These are phyloP conservation scores for Psilocybe cyanescens DNA, from an alignment of 768 basidiomycete species.

Conservation along the genomic window DNA sequence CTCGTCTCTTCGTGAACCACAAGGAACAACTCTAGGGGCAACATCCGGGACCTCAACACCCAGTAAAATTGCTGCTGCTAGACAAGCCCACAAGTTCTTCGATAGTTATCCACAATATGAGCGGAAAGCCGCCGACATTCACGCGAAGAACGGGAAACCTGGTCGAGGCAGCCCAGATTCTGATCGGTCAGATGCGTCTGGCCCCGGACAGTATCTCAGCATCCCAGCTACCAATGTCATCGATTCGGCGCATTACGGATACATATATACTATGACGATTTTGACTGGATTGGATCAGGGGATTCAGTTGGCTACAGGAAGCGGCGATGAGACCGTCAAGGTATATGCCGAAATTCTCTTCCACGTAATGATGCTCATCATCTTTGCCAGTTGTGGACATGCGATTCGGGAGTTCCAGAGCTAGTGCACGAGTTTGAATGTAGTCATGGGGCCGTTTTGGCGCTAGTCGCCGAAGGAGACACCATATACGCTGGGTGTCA, in stretches of 20 bases:
- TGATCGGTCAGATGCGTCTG: constrained; percentile 28
- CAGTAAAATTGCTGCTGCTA: constrained; percentile 28
- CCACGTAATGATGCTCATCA: not conserved
- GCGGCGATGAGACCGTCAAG: constrained; percentile 92
- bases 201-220: constrained; percentile 46
- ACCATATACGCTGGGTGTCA: constrained; percentile 94
- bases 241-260: constrained; percentile 92
- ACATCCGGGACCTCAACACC: constrained; percentile 43
- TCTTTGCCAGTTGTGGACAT: constrained; percentile 65
- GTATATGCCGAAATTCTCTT: constrained; percentile 34
- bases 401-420: constrained; percentile 43
- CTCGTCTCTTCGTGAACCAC: constrained; percentile 16
- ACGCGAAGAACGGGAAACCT: constrained; percentile 56
- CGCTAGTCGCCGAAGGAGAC: constrained; percentile 73
- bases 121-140: constrained; percentile 67
- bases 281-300: constrained; percentile 29
- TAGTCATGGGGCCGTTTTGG: constrained; percentile 80
- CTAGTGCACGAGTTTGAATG: constrained; percentile 72
- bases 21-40: constrained; percentile 6
- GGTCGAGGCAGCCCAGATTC: constrained; percentile 37
- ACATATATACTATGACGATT: constrained; percentile 81
- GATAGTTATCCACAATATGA: constrained; percentile 83
- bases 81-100: constrained; percentile 86
- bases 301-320: constrained; percentile 74
- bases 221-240: constrained; percentile 75